Base-by-base conservation (phyloP, 257 asterid genomes). In the Primulina huaijiensis region DNA sequence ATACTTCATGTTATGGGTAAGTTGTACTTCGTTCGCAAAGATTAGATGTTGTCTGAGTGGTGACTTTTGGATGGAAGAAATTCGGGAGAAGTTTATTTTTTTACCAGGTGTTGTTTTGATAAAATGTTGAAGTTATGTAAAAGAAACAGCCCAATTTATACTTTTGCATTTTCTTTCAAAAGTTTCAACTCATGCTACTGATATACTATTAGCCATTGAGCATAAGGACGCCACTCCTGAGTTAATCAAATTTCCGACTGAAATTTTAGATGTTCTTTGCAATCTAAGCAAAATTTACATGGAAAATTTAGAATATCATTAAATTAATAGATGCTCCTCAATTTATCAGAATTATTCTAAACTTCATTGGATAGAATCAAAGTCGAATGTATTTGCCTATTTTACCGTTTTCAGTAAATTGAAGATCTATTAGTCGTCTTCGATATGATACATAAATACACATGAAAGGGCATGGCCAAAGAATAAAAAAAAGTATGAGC, bases 1-100 rank as follows among this genome's bases (percentile, higher is more conserved):
- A 37, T 84, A 57, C 92, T 86, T 53, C 89, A 84, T 62, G 92
- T 84, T 65, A 79, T 86, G 89, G 89, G 92, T 50, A 86, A 86
- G 79, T 77, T 86, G 37, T 86, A 86, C 83, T 84, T 86, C 55
- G 92, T 77, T 55, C 85, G 92, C 68, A 84, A 80, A 73, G 88
- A 80, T 58, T 83, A 71, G 78, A 56, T 55, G 35, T 17, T 2
- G 40, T 20, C 60, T 27, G 67, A 37, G 25, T 60, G n/a, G 53
- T 27, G 50, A 68, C 5, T 29, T 74, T 37, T 40, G 65, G 60
- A 34, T 37, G 57, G 57, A 17, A 50, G 5, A n/a, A 17, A 12
- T 4, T 17, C 16, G 57, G 57, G 21, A 17, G 57, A 50, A 50
- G 8, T 50, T 50, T 50, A 16, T 16, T 16, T 50, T 46, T 46